Evolutionary conservation across 495 filamentous ascomycete species (phyloP), one percentile per base, ranked within the genome.

Genomic region (Trichoderma orchidacearum): DNA sequence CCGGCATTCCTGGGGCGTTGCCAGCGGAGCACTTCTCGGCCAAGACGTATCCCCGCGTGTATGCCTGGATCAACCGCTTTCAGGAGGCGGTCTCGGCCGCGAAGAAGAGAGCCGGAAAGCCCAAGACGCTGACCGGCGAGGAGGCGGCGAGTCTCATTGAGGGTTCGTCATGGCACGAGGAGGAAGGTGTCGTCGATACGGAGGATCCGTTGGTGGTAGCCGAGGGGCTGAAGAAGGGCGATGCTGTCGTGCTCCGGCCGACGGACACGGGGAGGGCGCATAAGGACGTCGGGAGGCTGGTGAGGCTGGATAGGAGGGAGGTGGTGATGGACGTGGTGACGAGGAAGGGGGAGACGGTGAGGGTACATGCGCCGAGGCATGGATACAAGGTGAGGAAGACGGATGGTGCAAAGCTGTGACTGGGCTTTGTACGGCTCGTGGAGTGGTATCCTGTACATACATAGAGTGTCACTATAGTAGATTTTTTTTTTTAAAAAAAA

Each of bases 31-130:
- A 63, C 29, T 68, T 84, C 48, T 69, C 70, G 1, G 61, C 59
- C 34, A 54, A 64, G 18, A 63, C 58, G 12, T 82, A 75, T 60
- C 83, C 81, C 0, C 69, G 64, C 48, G 75, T 78, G 5, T 81
- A 72, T 58, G 72, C 75, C 5, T 85, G 78, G 80, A 66, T 84
- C 30, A 61, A 68, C 31, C 65, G 79, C n/a, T 84, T 84, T 60
- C 53, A 68, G 25, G 62, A 36, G 34, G 69, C 62, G 2, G 60
- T 72, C 5, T 56, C 45, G 11, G 60, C 64, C 28, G 52, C 54
- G 7, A 48, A 48, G 31, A 60, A 60, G 17, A 67, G 64, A 54
- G 52, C 55, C 5, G 63, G 62, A 12, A 66, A 70, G 62, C 59
- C 64, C 11, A 53, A 57, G 38, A 71, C 57, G 5, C 48, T 83